Percentiles rank a stretch among this genome's conserved stretches.
Conservation (phyloP, 2,329 filamentous ascomycete genomes). For the Verticillium longisporum region DNA sequence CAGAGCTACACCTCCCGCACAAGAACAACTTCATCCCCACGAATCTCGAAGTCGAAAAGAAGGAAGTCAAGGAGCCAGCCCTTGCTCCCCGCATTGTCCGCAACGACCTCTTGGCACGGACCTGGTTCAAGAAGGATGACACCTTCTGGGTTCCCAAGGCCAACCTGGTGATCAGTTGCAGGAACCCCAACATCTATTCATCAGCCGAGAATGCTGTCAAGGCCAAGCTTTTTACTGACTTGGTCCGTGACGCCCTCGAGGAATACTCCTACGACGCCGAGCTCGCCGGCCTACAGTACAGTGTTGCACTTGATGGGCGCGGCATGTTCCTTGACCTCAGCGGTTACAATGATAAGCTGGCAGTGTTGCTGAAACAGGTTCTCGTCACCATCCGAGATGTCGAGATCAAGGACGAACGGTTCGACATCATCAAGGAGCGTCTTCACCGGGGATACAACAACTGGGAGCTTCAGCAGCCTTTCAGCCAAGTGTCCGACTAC, state of each 20-base stretch:
- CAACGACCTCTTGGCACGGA: constrained; percentile 71
- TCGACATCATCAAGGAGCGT: constrained; percentile 85
- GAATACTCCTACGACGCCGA: constrained; percentile 97
- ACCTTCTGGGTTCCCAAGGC: constrained; percentile 97
- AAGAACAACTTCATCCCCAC: constrained; percentile 95
- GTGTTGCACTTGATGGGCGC: constrained; percentile 62
- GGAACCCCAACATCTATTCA: constrained; percentile 71
- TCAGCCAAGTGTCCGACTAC: constrained; percentile 79
- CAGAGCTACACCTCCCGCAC: constrained; percentile 77
- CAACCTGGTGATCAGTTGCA: constrained; percentile 73
- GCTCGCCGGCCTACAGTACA: constrained; percentile 81
- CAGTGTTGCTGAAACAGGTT: constrained; percentile 85
- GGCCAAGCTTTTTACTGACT: constrained; percentile 71
- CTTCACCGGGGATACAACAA: constrained; percentile 73
- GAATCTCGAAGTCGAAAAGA: constrained; percentile 90
- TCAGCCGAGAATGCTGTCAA: constrained; percentile 75
- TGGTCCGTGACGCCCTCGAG: constrained; percentile 81
- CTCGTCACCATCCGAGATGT: constrained; percentile 77
- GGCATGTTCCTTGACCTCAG: constrained; percentile 74
- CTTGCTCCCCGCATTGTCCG: constrained; percentile 74
- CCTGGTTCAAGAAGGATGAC: constrained; percentile 98
- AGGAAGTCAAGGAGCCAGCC: constrained; percentile 70
- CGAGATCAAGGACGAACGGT: constrained; percentile 78
- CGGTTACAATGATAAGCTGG: constrained; percentile 95
- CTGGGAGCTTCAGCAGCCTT: constrained; percentile 81